Evolutionary conservation across 176 grass and related monocot genomes (phyloP).

Genomic region (Puya raimondii): DNA sequence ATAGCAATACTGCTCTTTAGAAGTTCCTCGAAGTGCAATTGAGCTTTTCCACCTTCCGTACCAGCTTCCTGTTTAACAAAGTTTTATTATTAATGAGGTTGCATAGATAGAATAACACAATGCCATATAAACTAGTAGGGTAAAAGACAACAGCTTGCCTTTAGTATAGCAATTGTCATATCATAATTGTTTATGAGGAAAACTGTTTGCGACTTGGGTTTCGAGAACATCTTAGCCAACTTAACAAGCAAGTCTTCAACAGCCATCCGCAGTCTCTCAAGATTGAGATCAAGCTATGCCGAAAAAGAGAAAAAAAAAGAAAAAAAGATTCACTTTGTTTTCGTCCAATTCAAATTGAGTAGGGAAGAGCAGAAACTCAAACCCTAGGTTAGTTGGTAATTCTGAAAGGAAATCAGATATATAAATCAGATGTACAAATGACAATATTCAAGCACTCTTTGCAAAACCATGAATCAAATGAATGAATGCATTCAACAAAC

Average conservation of each 20-base stretch:
- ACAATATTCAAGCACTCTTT: background rate
- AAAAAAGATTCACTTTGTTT: slow-evolving; percentile 1
- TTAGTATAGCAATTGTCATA: slow-evolving; percentile 82
- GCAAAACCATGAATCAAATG: background rate
- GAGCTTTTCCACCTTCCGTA: slow-evolving; percentile 74
- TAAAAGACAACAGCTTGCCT: slow-evolving; percentile 33
- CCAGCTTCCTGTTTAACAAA: slow-evolving; percentile 74
- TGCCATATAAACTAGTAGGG: background rate
- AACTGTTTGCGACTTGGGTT: slow-evolving; percentile 82
- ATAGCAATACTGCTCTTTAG: slow-evolving; percentile 94
- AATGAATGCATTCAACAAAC: slow-evolving; percentile 34
- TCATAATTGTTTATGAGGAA: slow-evolving; percentile 99
- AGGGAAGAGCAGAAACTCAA: background rate
- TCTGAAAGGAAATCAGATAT: background rate
- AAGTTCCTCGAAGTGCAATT: slow-evolving; percentile 88
- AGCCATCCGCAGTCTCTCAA: slow-evolving; percentile 87
- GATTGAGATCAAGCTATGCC: slow-evolving; percentile 81
- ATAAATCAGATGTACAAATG: background rate
- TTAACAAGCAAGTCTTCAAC: slow-evolving; percentile 86
- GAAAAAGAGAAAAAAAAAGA: slow-evolving; percentile 10
- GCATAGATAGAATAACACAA: background rate
- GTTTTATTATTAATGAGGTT: background rate
- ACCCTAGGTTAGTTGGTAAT: too few species aligned
- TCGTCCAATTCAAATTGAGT: background rate
- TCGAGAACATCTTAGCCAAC: slow-evolving; percentile 73